These are phyloP conservation scores for Malassezia obtusa DNA, from an alignment of 1,284 basidiomycete species.

Conservation along the genomic window DNA sequence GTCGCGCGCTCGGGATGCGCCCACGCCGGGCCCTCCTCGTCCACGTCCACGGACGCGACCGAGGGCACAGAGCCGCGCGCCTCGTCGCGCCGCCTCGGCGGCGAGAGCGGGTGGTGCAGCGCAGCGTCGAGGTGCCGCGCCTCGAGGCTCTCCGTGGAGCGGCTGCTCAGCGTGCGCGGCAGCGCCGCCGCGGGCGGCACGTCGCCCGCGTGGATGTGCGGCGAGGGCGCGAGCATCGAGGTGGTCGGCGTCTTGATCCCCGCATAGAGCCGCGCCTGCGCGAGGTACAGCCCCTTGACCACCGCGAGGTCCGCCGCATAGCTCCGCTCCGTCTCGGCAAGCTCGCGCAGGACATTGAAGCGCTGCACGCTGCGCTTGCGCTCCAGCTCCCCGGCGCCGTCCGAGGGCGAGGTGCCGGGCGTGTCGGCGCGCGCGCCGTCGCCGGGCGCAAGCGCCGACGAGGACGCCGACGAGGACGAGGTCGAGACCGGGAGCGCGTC, in stretches of 20 bases:
- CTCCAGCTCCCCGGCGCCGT: background rate
- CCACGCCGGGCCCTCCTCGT: background rate
- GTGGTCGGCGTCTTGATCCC: constrained; percentile 18
- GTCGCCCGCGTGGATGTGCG: background rate
- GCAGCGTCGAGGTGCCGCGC: background rate
- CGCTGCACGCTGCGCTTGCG: constrained; percentile 58
- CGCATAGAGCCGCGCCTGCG: constrained; percentile 42
- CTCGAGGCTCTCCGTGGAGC: constrained; percentile 3
- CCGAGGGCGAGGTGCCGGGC: background rate
- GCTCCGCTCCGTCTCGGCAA: constrained; percentile 61
- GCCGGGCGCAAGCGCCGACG: background rate
- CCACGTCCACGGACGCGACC: background rate
- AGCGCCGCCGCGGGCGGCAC: background rate
- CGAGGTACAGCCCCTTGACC: constrained; percentile 65
- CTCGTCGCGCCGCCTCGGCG: background rate
- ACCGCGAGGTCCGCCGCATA: constrained; percentile 80
- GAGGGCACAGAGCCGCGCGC: background rate
- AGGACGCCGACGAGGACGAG: background rate
- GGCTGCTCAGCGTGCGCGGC: background rate
- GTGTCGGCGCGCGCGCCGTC: background rate
- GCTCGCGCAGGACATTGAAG: constrained; percentile 68
- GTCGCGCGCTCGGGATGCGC: background rate
- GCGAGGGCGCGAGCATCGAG: background rate
- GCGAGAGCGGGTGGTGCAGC: constrained; percentile 3
- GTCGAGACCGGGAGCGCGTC: background rate